Evolutionary conservation across 2,329 filamentous ascomycete species (phyloP).

Genomic region (Pseudocercospora fuligena): DNA sequence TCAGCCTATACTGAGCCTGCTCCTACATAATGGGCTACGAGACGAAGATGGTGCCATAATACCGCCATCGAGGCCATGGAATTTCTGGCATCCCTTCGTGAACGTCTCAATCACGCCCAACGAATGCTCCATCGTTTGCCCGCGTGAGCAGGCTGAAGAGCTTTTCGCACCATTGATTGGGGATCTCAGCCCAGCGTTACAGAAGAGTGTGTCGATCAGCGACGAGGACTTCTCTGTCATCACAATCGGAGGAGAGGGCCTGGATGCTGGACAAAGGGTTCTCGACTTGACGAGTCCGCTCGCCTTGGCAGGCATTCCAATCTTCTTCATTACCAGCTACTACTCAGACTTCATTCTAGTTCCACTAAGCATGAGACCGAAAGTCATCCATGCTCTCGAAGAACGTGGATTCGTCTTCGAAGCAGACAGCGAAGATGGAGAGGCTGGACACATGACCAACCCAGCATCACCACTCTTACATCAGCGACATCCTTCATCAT

Average conservation of each 20-base stretch:
- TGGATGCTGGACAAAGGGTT: constrained; percentile 89
- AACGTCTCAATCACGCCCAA: constrained; percentile 92
- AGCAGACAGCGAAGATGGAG: constrained; percentile 55
- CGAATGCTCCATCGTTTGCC: constrained; percentile 91
- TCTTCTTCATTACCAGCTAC: constrained; percentile 99
- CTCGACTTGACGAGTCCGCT: constrained; percentile 89
- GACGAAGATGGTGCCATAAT: constrained; percentile 46
- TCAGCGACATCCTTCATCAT: constrained; percentile 53
- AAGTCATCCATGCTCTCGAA: constrained; percentile 77
- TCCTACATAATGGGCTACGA: constrained; percentile 59
- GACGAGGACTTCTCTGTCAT: constrained; percentile 85
- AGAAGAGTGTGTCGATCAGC: constrained; percentile 69
- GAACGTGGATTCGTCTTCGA: constrained; percentile 84
- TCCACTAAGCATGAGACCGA: constrained; percentile 72
- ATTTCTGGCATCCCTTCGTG: constrained; percentile 74
- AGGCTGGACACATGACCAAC: constrained; percentile 54
- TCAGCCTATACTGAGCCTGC: constrained; percentile 82
- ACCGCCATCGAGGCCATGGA: constrained; percentile 48
- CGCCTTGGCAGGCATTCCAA: constrained; percentile 88
- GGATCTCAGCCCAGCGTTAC: constrained; percentile 58
- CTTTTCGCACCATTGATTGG: constrained; percentile 76
- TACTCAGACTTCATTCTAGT: constrained; percentile 97
- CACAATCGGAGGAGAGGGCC: constrained; percentile 84
- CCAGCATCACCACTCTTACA: constrained; percentile 62
- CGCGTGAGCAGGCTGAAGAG: constrained; percentile 71